phyloP scores from a whole-genome alignment of 495 filamentous ascomycete genomes.

The Cairneyella variabilis region DNA sequence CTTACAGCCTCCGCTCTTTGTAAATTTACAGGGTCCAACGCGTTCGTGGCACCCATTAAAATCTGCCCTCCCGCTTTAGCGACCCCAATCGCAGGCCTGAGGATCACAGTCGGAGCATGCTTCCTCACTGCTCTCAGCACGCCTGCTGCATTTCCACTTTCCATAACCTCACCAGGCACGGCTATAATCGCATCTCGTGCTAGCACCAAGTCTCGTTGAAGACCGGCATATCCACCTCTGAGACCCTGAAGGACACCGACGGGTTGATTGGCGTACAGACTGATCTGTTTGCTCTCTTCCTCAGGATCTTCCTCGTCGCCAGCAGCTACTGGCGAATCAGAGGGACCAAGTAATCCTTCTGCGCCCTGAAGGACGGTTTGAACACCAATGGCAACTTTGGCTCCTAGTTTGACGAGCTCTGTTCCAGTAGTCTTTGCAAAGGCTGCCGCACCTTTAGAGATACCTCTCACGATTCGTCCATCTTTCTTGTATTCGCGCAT shows the following conservation, averaged over 20 bases:
- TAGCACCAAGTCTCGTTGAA: slow-evolving; percentile 80
- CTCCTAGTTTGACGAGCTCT: slow-evolving; percentile 87
- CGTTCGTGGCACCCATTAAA: slow-evolving; percentile 89
- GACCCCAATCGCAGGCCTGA: slow-evolving; percentile 79
- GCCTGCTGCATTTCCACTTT: slow-evolving; percentile 77
- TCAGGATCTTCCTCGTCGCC: slow-evolving; percentile 54
- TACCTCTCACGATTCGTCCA: slow-evolving; percentile 84
- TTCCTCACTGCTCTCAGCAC: slow-evolving; percentile 75
- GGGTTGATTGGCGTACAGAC: slow-evolving; percentile 89
- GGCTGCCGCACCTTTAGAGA: slow-evolving; percentile 81
- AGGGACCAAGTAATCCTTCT: slow-evolving; percentile 61
- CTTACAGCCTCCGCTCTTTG: slow-evolving; percentile 86
- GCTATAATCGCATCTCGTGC: slow-evolving; percentile 89
- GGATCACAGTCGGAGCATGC: slow-evolving; percentile 83
- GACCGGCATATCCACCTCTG: slow-evolving; percentile 70
- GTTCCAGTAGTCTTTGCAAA: slow-evolving; percentile 92
- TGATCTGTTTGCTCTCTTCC: slow-evolving; percentile 71
- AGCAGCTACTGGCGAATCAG: slow-evolving; percentile 21
- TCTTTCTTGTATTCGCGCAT: slow-evolving; percentile 92
- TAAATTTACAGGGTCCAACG: slow-evolving; percentile 78
- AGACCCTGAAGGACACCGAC: slow-evolving; percentile 82
- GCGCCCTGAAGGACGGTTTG: slow-evolving; percentile 86
- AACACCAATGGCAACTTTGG: slow-evolving; percentile 91
- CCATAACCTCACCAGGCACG: slow-evolving; percentile 87
- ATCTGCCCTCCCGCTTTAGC: slow-evolving; percentile 87